phyloP scores from a whole-genome alignment of 345 rosid genomes.

The Cardamine occulta region DNA sequence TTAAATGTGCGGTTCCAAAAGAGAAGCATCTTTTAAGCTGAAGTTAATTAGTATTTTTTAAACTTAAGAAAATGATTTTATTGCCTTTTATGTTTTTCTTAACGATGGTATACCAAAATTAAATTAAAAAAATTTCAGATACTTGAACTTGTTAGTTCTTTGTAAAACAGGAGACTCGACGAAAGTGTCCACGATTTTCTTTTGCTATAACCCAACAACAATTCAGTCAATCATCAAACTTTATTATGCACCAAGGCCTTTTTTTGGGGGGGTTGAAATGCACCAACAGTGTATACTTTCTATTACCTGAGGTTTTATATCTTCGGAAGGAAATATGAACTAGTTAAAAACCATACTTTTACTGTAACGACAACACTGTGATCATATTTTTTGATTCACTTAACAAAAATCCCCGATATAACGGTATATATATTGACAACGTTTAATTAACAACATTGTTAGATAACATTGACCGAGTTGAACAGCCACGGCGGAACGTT shows the following conservation, averaged over 20 bases:
- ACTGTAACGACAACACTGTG: background rate
- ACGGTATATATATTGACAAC: background rate
- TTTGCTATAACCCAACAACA: background rate
- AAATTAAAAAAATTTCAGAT: background rate
- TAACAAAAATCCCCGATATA: background rate
- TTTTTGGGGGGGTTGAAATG: background rate
- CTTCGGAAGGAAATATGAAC: background rate
- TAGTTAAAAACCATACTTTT: background rate
- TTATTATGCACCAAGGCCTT: background rate
- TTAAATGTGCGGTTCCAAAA: background rate
- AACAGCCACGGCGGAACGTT: slow-evolving; percentile 20
- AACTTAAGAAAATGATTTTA: background rate
- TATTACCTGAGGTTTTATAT: background rate
- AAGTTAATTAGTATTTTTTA: background rate
- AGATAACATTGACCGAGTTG: slow-evolving; percentile 19
- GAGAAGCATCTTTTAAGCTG: background rate
- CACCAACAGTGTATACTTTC: background rate
- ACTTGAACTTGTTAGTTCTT: background rate
- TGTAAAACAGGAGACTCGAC: background rate
- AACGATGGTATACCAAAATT: background rate
- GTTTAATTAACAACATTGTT: background rate
- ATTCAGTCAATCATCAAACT: slow-evolving; percentile 9
- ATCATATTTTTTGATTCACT: background rate
- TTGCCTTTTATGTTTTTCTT: background rate
- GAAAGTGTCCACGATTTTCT: background rate